These are phyloP conservation scores for Aaosphaeria arxii DNA, from an alignment of 2,329 filamentous ascomycete species.

Conservation along the genomic window DNA sequence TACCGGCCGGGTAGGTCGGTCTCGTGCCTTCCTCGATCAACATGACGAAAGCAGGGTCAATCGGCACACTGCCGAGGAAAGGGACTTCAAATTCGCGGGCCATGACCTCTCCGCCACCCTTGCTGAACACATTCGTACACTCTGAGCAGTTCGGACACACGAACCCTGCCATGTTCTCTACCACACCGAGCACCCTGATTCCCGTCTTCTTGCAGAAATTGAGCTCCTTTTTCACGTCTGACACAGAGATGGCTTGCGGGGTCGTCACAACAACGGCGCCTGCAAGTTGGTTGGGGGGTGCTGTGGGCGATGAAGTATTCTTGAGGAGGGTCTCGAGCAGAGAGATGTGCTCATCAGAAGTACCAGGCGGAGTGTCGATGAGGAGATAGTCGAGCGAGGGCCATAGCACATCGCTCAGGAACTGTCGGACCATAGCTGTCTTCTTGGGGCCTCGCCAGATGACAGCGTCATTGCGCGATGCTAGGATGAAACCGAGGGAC, in stretches of 20 bases:
- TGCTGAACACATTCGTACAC: constrained; percentile 90
- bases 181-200: constrained; percentile 77
- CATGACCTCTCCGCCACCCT: constrained; percentile 87
- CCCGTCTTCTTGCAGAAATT: constrained; percentile 88
- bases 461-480: constrained; percentile 80
- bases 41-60: constrained; percentile 88
- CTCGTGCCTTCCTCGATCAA: constrained; percentile 72
- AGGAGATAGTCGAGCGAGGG: constrained; percentile 82
- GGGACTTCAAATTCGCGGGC: constrained; percentile 78
- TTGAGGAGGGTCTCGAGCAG: constrained; percentile 76
- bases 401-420: constrained; percentile 90
- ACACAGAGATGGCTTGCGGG: constrained; percentile 88
- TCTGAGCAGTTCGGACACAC: constrained; percentile 76
- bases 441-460: constrained; percentile 99
- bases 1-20: constrained; percentile 69
- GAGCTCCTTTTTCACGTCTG: constrained; percentile 90
- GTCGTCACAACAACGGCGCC: constrained; percentile 96
- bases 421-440: constrained; percentile 97
- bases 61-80: constrained; percentile 83
- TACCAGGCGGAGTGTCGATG: constrained; percentile 94
- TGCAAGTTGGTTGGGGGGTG: constrained; percentile 61
- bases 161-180: constrained; percentile 96
- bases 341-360: constrained; percentile 95
- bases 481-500: constrained; percentile 88
- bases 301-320: constrained; percentile 15